Base-by-base conservation (phyloP, 2,329 filamentous ascomycete genomes). In the Purpureocillium lavendulum region DNA sequence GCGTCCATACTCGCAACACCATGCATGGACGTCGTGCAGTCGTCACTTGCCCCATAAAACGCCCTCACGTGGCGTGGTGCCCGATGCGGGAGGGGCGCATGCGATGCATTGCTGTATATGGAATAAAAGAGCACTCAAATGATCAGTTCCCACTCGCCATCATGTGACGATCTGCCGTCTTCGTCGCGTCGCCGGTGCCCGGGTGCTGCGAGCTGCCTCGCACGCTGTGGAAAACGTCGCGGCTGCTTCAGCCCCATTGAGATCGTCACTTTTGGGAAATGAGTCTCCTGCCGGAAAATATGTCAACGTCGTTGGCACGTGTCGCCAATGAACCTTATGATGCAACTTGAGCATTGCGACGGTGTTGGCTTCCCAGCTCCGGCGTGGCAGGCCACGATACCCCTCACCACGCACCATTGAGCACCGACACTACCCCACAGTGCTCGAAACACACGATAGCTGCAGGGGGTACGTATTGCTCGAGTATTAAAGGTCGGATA, bases 61-160 rank as follows among this genome's bases (percentile, higher is more conserved):
- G 24, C 12, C 26, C 35, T 36, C 35, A 36, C 35, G 35, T 36
- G 26, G 35, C 35, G 14, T 12, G 35, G 28, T 17, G 35, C 35
- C 26, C 12, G 35, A 30, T 18, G 12, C 26, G 16, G 16, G 26
- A 30, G 15, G 35, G 26, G 24, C 26, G 26, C 35, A n/a, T 14
- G 17, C 33, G 18, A 16, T 28, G 34, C 5, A 21, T 7, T 35
- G 10, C 14, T 26, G 33, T 24, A 35, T 14, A 3, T 13, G 13
- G 26, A 28, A 17, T 7, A 10, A 26, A 5, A 10, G 5, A 26
- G 21, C 21, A 26, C 5, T 26, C 21, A 26, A n/a, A 26, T 26
- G 21, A 26, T 10, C 21, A 26, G 10, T 26, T 26, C 10, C 10
- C 21, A 10, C 21, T 10, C 10, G 21, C 21, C 21, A 36, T 36